Evolutionary conservation across 176 grass and related monocot species (phyloP).

Genomic region (Rhynchospora breviuscula): DNA sequence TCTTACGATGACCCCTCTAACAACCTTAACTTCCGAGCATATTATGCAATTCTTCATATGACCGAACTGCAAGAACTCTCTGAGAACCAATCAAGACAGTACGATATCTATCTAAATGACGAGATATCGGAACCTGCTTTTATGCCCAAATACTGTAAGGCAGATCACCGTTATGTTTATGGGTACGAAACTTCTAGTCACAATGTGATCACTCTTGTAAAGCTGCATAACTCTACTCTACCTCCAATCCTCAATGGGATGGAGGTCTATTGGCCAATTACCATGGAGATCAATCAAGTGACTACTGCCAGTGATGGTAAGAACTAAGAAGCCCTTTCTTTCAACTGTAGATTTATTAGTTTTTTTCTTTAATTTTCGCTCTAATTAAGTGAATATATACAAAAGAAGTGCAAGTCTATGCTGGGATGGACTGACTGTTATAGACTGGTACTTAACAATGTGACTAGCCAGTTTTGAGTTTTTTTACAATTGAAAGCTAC

Average conservation of each 20-base stretch:
- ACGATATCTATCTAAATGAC: slow-evolving; percentile 21
- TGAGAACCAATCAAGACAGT: neutral
- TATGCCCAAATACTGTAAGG: slow-evolving; percentile 14
- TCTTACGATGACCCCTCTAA: neutral
- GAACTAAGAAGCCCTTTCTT: neutral
- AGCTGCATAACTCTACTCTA: slow-evolving; percentile 27
- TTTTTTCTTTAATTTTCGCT: too few relatives aligned
- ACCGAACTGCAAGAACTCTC: slow-evolving; percentile 24
- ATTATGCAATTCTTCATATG: slow-evolving; percentile 15
- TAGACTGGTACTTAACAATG: neutral
- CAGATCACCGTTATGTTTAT: neutral
- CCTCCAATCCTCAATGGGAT: slow-evolving; percentile 47
- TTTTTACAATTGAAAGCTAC: neutral
- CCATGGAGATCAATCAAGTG: neutral
- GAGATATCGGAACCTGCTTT: too few relatives aligned
- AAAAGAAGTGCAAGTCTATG: neutral
- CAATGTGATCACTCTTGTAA: slow-evolving; percentile 21
- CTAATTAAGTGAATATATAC: neutral
- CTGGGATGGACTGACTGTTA: too few relatives aligned
- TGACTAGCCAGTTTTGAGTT: too few relatives aligned
- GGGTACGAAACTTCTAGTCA: rapidly evolving
- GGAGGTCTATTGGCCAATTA: slow-evolving; percentile 39
- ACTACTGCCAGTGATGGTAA: slow-evolving; percentile 30
- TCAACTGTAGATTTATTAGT: too few relatives aligned
- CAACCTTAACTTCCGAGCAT: neutral